Conservation (phyloP, 1,284 basidiomycete genomes). For the Trichosporon asahii region DNA sequence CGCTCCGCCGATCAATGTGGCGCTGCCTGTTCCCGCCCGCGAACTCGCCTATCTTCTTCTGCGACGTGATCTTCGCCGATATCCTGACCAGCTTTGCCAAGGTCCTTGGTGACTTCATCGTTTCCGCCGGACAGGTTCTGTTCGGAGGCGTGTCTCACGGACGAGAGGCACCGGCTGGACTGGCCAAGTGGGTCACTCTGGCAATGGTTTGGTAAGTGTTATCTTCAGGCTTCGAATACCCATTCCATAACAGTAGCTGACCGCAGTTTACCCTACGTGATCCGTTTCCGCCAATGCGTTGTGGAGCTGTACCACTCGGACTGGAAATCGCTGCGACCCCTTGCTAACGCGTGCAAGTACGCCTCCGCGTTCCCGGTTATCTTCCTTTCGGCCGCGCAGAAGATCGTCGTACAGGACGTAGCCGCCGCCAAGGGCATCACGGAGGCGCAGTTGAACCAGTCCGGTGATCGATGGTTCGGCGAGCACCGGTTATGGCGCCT, state of each 20-base stretch:
- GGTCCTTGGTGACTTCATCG: constrained; percentile 90
- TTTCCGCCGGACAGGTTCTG: constrained; percentile 73
- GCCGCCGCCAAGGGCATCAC: constrained; percentile 56
- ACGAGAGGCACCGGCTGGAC: constrained; percentile 62
- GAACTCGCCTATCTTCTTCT: constrained; percentile 70
- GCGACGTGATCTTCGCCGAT: constrained; percentile 91
- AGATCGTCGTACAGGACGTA: constrained; percentile 62
- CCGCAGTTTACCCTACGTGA: constrained; percentile 76
- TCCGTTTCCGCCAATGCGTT: constrained; percentile 90
- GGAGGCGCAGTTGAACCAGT: constrained; percentile 44
- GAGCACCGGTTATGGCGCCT: constrained; percentile 74
- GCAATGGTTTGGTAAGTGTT: constrained; percentile 73
- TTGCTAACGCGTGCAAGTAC: constrained; percentile 96
- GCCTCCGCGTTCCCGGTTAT: constrained; percentile 97
- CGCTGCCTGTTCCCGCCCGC: constrained; percentile 69
- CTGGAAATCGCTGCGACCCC: constrained; percentile 65
- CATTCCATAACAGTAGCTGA: constrained; percentile 6
- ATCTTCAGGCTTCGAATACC: background rate
- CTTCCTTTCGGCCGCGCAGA: constrained; percentile 81
- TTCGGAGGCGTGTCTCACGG: constrained; percentile 64
- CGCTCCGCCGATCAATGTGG: constrained; percentile 66
- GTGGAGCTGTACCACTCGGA: constrained; percentile 72
- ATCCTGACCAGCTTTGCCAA: constrained; percentile 95
- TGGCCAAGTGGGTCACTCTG: constrained; percentile 70
- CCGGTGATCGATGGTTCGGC: constrained; percentile 63